phyloP scores from a whole-genome alignment of 306 rosid genomes.

The Trifolium pratense region DNA sequence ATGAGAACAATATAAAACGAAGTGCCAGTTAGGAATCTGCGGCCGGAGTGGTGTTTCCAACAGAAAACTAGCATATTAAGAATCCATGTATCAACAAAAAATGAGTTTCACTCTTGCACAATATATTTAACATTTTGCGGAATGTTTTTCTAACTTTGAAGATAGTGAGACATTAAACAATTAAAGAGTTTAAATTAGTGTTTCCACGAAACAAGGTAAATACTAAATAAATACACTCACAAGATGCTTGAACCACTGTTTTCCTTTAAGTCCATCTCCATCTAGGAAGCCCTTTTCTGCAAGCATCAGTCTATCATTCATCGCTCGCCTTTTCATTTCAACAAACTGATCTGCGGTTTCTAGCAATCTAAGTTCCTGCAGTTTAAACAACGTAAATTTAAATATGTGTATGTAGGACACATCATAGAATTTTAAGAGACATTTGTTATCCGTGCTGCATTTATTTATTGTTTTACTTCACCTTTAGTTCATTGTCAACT shows the following conservation, averaged over 20 bases:
- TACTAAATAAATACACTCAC: slow-evolving; percentile 54
- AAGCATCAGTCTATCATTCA: slow-evolving; percentile 80
- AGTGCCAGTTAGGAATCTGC: background rate
- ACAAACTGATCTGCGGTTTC: slow-evolving; percentile 46
- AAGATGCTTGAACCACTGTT: slow-evolving; percentile 88
- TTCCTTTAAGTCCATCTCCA: slow-evolving; percentile 67
- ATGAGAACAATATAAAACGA: background rate
- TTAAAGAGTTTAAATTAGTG: slow-evolving; percentile 9
- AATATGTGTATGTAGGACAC: background rate
- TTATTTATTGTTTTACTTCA: slow-evolving; percentile 53
- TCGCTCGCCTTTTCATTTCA: slow-evolving; percentile 62
- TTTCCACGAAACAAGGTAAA: background rate
- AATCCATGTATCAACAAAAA: background rate
- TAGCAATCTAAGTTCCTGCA: slow-evolving; percentile 61
- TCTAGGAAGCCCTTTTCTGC: slow-evolving; percentile 83
- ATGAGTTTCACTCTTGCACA: background rate
- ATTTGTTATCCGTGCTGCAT: background rate
- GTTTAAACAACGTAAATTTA: slow-evolving; percentile 31
- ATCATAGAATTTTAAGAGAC: slow-evolving; percentile 1
- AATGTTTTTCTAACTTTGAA: background rate
- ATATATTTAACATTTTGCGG: background rate
- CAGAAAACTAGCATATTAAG: background rate
- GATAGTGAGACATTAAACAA: slow-evolving; percentile 16
- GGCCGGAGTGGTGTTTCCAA: background rate
- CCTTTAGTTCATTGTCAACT: slow-evolving; percentile 72